Conservation (phyloP, 2,329 filamentous ascomycete species). For the Sphaerostilbella broomeana region DNA sequence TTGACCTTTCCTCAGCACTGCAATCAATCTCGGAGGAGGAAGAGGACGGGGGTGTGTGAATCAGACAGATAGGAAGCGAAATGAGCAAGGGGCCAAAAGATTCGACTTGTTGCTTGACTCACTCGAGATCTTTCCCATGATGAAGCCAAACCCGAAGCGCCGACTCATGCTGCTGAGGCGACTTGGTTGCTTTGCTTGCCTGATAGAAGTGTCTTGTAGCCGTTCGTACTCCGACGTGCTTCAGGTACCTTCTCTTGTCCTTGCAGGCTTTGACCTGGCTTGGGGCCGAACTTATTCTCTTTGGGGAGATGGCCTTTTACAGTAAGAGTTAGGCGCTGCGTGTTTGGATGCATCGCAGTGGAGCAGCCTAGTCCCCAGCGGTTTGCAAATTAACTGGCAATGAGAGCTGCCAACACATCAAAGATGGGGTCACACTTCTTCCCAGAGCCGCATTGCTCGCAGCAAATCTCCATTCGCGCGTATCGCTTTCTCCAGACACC, state of each 20-base stretch:
- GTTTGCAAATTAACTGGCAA: conserved; percentile 68
- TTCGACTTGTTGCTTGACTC: too few relatives aligned
- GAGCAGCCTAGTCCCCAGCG: conserved; percentile 56
- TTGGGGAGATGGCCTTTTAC: conserved; percentile 34
- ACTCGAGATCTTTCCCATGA: too few relatives aligned
- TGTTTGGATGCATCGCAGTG: conserved; percentile 47
- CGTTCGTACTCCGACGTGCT: neutral
- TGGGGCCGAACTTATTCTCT: conserved; percentile 30
- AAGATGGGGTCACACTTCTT: conserved; percentile 57
- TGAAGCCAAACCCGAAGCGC: neutral
- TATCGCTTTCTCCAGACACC: conserved; percentile 36
- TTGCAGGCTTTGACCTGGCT: conserved; percentile 8
- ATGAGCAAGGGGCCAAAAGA: too few relatives aligned
- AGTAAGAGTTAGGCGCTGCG: conserved; percentile 33
- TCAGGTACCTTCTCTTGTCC: conserved; percentile 1
- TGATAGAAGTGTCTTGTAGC: neutral
- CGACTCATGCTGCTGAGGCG: conserved; percentile 2
- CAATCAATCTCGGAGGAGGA: too few relatives aligned
- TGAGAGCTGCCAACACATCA: conserved; percentile 88
- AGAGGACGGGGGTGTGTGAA: too few relatives aligned
- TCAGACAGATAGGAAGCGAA: too few relatives aligned
- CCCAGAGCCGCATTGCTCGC: conserved; percentile 61
- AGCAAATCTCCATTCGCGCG: conserved; percentile 39
- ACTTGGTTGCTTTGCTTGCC: conserved; percentile 2
- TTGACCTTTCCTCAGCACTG: too few relatives aligned